These are phyloP conservation scores for Ilyonectria destructans DNA, from an alignment of 2,329 filamentous ascomycete species.

Conservation along the genomic window DNA sequence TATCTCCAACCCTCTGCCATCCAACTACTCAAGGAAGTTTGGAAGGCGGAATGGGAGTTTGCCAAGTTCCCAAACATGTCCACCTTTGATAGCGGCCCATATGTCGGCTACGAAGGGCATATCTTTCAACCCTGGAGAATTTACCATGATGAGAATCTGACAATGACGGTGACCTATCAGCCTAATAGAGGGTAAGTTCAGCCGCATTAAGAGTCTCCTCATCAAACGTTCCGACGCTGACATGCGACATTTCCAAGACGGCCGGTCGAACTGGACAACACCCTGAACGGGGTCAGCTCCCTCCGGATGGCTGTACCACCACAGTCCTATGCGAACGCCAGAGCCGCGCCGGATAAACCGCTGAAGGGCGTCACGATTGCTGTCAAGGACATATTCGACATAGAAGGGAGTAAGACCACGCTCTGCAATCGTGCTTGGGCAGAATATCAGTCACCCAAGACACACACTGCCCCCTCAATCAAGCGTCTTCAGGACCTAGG, in stretches of 20 bases:
- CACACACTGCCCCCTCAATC: conserved; percentile 19
- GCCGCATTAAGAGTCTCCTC: not conserved
- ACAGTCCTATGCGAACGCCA: conserved; percentile 24
- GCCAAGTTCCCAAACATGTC: not conserved
- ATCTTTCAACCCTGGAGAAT: conserved; percentile 30
- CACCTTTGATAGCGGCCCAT: conserved; percentile 10
- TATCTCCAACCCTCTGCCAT: not conserved
- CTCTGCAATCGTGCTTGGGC: conserved; percentile 34
- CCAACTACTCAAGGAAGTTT: not conserved
- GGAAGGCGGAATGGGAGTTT: conserved; percentile 6
- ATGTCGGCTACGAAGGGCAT: conserved; percentile 12
- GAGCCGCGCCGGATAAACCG: conserved; percentile 3
- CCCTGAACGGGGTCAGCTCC: not conserved
- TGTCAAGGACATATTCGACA: conserved; percentile 39
- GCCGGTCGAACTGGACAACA: not conserved
- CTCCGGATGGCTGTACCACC: conserved; percentile 23
- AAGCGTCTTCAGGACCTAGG: conserved; percentile 27
- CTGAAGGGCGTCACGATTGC: conserved; percentile 31
- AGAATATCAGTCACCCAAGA: conserved; percentile 18
- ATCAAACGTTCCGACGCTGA: not conserved
- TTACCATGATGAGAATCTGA: conserved; percentile 22
- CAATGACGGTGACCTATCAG: conserved; percentile 15
- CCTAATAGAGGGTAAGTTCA: not conserved
- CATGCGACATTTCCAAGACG: conserved; percentile 1
- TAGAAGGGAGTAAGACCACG: conserved; percentile 34